These are phyloP conservation scores for Turritis glabra DNA, from an alignment of 345 rosid species.

Conservation along the genomic window DNA sequence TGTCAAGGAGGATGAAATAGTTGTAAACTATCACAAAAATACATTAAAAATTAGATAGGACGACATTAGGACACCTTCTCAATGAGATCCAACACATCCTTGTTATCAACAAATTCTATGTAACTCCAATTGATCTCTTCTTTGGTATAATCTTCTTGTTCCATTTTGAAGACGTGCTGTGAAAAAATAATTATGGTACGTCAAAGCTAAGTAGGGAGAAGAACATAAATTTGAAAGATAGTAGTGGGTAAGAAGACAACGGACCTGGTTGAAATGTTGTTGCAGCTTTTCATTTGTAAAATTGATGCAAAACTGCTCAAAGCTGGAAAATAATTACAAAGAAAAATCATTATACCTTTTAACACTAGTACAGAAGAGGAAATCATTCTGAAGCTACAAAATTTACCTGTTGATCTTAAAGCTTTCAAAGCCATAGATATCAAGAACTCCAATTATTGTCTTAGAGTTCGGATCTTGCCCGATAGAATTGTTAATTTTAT, in stretches of 20 bases:
- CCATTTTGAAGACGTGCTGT: slow-evolving; percentile 99
- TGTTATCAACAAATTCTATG: slow-evolving; percentile 99
- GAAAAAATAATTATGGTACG: slow-evolving; percentile 32
- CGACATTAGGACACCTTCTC: slow-evolving; percentile 69
- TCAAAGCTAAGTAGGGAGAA: slow-evolving; percentile 18
- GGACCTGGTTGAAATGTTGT: slow-evolving; percentile 99
- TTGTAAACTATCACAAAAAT: neutral
- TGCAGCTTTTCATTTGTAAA: slow-evolving; percentile 98
- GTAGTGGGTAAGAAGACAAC: slow-evolving; percentile 17
- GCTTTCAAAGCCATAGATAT: slow-evolving; percentile 98
- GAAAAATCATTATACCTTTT: slow-evolving; percentile 23
- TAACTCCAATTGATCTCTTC: slow-evolving; percentile 99
- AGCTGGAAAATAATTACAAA: slow-evolving; percentile 46
- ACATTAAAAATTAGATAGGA: neutral
- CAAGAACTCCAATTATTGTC: slow-evolving; percentile 93
- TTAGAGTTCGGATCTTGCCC: slow-evolving; percentile 99
- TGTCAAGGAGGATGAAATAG: slow-evolving; percentile 17
- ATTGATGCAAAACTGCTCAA: slow-evolving; percentile 99
- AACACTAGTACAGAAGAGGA: slow-evolving; percentile 6
- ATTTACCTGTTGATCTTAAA: slow-evolving; percentile 90
- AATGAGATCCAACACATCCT: slow-evolving; percentile 96
- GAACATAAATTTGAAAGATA: neutral
- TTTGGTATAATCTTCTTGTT: slow-evolving; percentile 97
- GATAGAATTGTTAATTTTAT: slow-evolving; percentile 85
- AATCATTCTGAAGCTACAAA: slow-evolving; percentile 28